These are phyloP conservation scores for Laburnicola sp. DNA, from an alignment of 2,329 filamentous ascomycete species.

Conservation along the genomic window DNA sequence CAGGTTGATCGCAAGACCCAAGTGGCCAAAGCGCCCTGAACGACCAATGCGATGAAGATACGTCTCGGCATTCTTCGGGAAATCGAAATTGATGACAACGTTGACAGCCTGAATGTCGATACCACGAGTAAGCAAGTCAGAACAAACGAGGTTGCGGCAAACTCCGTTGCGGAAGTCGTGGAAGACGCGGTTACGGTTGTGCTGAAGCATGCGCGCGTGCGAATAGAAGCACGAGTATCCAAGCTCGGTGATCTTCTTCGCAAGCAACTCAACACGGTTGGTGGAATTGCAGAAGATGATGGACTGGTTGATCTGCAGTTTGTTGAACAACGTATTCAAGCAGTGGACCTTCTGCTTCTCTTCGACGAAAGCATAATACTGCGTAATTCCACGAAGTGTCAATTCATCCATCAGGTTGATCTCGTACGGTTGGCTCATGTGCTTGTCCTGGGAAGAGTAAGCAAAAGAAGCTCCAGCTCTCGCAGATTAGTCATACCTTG, in stretches of 20 bases:
- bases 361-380: conserved; percentile 99
- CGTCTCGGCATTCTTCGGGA: conserved; percentile 98
- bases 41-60: conserved; percentile 98
- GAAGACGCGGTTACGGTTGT: conserved; percentile 96
- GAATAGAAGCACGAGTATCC: conserved; percentile 99
- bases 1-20: conserved; percentile 96
- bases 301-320: conserved; percentile 99
- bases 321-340: conserved; percentile 97
- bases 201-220: conserved; percentile 96
- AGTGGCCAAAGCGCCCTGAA: conserved; percentile 93
- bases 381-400: conserved; percentile 94
- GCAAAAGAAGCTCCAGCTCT: conserved; percentile 3
- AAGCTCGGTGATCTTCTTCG: conserved; percentile 98
- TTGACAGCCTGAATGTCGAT: conserved; percentile 99
- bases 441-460: conserved; percentile 68
- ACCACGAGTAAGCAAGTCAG: conserved; percentile 94
- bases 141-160: conserved; percentile 97
- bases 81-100: conserved; percentile 99
- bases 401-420: conserved; percentile 99
- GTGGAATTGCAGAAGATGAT: conserved; percentile 99
- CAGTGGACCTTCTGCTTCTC: conserved; percentile 99
- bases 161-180: conserved; percentile 98
- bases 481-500: conserved; percentile 54
- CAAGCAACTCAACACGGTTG: conserved; percentile 93
- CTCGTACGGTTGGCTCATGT: conserved; percentile 95